Percentiles rank a stretch among this genome's conserved stretches.
These are phyloP conservation scores for Neurospora sp. DNA, from an alignment of 495 filamentous ascomycete species.

Conservation along the genomic window DNA sequence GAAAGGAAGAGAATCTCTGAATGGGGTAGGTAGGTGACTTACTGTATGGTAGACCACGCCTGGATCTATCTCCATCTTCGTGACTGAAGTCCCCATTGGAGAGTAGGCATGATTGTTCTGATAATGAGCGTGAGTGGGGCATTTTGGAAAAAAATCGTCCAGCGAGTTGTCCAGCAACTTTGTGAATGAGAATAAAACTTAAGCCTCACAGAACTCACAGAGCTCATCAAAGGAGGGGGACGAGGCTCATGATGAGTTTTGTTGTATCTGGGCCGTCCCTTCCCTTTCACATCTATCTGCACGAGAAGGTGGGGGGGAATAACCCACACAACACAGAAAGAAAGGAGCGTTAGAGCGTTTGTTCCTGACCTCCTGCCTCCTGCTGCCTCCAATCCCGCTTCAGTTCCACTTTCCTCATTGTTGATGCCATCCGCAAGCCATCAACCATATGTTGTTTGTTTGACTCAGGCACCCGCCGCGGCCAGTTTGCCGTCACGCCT, in stretches of 20 bases:
- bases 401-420: background rate
- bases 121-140: background rate
- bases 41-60: background rate
- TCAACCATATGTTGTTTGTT: background rate
- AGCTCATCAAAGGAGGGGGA: background rate
- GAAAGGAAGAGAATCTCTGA: background rate
- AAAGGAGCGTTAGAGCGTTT: background rate
- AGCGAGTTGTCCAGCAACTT: background rate
- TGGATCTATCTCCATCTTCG: background rate
- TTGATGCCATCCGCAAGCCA: background rate
- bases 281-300: background rate
- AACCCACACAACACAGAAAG: background rate
- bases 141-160: conserved; percentile 5
- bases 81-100: background rate
- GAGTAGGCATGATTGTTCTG: background rate
- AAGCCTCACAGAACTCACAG: background rate
- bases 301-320: background rate
- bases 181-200: background rate
- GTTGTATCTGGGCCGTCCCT: background rate
- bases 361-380: background rate
- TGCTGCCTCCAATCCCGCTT: background rate
- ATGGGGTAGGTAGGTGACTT: background rate
- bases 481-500: background rate
- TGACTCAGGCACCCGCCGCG: background rate
- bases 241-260: background rate